These are phyloP conservation scores for Bremia lactucae DNA, from an alignment of 352 stramenopile genomes.

Conservation along the genomic window DNA sequence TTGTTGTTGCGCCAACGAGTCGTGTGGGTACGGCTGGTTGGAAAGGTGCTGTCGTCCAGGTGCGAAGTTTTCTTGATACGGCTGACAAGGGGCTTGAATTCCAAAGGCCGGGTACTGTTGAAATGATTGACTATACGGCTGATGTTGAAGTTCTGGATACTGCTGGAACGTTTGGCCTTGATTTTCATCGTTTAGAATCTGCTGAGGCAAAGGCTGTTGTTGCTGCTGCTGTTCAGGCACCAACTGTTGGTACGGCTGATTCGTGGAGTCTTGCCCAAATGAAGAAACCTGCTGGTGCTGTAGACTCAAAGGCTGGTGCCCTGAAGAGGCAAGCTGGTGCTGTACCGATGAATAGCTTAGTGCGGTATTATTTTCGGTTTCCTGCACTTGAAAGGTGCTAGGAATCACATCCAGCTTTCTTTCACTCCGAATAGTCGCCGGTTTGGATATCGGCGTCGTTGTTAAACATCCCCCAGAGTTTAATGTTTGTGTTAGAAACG, in stretches of 20 bases:
- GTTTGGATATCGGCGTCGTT: conserved; percentile 2
- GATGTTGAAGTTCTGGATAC: conserved; percentile 1
- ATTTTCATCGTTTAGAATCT: conserved; percentile 1
- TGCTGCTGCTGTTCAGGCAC: conserved; percentile 5
- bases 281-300: conserved; percentile 22
- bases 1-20: conserved; percentile 7
- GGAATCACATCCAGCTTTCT: background rate
- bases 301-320: conserved; percentile 18
- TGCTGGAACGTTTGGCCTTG: conserved; percentile 2
- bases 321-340: conserved; percentile 15
- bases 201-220: background rate
- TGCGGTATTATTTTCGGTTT: conserved; percentile 20
- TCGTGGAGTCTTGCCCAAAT: conserved; percentile 12
- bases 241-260: conserved; percentile 11
- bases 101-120: conserved; percentile 3
- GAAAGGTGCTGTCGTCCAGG: conserved; percentile 12
- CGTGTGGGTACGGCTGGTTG: conserved; percentile 12
- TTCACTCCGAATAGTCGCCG: background rate
- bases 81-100: conserved; percentile 1
- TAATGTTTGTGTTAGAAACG: conserved; percentile 9
- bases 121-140: conserved; percentile 1
- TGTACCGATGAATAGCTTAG: conserved; percentile 22
- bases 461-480: conserved; percentile 11
- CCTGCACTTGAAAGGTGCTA: conserved; percentile 8
- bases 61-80: conserved; percentile 20